Evolutionary conservation across 345 rosid genomes (phyloP), one percentile per base, ranked within the genome.

Genomic region (Boechera retrofracta): DNA sequence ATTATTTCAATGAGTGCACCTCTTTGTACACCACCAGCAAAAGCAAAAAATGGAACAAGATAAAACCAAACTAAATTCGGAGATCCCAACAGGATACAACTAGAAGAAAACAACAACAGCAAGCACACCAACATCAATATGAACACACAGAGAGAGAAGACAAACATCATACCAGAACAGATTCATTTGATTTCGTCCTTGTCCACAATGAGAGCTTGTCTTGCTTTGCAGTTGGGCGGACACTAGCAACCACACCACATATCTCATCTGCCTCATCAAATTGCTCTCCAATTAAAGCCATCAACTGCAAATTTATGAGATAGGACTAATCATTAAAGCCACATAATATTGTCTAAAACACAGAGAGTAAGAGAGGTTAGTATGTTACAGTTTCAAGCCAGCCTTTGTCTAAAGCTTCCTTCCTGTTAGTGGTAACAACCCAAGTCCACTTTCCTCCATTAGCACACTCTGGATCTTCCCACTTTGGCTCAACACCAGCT

Each of bases 391-490:
- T 90, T 81, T 94, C 97, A 29, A 89, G 94, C 97, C 98, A 94
- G 91, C 84, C 83, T 48, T 77, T 65, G 66, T 91, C 96, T 26
- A 94, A 83, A 67, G 62, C 73, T 61, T 78, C 5, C 82, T 89
- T 91, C 75, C 88, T 81, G 77, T 64, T 74, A 69, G 75, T 62
- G 24, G 83, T 60, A 72, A 91, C 84, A 72, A 91, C 39, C 96
- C 91, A 92, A 39, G 94, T 75, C 98, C 98, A 94, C 81, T 91
- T 94, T 32, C 98, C 98, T 38, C 98, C 97, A 82, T 82, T 67
- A 54, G 97, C 93, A 79, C 97, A 90, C 82, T 87, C 97, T 0
- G 97, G 97, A 85, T 94, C 98, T 83, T 94, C 98, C 98, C 97
- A 94, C 69, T 92, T 94, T 10, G 98, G 98, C 69, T 92, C 97